A percentile compares a stretch with the other conserved stretches of the same genome.
phyloP scores from a whole-genome alignment of 2,329 filamentous ascomycete species.

The Monilinia polystroma region DNA sequence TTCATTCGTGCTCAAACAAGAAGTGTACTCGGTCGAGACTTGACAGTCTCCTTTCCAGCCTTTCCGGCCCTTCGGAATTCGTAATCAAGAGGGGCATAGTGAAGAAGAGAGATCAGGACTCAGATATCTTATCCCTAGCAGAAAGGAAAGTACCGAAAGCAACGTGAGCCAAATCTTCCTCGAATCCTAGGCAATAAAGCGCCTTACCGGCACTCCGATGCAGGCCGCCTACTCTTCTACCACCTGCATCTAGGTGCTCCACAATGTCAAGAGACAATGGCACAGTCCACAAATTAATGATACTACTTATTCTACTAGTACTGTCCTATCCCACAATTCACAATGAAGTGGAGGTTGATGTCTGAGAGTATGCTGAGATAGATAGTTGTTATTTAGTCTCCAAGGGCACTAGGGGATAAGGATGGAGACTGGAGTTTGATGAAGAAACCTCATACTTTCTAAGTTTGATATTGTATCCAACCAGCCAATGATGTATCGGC shows the following conservation, averaged over 20 bases:
- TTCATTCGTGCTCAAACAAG: not conserved
- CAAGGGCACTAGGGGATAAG: too few species aligned
- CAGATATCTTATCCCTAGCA: not conserved
- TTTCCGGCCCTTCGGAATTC: not conserved
- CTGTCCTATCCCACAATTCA: not conserved
- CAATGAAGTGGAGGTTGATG: not conserved
- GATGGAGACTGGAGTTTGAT: too few species aligned
- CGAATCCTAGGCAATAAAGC: not conserved
- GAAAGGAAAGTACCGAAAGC: not conserved
- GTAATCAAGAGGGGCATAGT: not conserved
- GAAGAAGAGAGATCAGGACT: not conserved
- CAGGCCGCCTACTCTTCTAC: not conserved
- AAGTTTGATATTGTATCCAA: not conserved
- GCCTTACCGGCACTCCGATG: constrained; percentile 7
- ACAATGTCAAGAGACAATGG: not conserved
- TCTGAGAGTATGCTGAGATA: not conserved
- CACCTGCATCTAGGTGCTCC: not conserved
- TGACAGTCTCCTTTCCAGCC: not conserved
- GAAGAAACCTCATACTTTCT: too few species aligned
- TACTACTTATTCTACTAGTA: too few species aligned
- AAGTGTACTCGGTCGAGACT: not conserved
- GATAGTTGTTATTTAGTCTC: not conserved
- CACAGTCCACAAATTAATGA: not conserved
- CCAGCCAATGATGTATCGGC: not conserved
- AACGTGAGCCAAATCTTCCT: not conserved